Evolutionary conservation across 768 basidiomycete genomes (phyloP).

Genomic region (Termitomyces sp.): DNA sequence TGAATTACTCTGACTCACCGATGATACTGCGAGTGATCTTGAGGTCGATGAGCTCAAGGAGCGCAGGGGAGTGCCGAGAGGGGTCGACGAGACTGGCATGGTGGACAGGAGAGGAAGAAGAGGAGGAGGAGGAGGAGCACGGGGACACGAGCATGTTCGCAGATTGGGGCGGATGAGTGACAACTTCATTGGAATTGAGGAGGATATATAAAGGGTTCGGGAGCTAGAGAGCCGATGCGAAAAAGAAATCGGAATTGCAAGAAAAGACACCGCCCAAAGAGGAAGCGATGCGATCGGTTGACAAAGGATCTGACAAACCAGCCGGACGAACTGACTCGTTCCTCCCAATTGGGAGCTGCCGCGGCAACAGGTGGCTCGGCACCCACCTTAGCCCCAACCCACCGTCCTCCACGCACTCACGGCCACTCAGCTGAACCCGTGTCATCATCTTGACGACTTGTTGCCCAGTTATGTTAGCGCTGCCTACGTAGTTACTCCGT

Average conservation of each 20-base stretch:
- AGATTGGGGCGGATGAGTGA: slow-evolving; percentile 15
- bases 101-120: slow-evolving; percentile 30
- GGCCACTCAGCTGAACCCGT: neutral
- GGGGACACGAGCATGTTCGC: slow-evolving; percentile 15
- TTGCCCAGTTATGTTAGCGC: neutral
- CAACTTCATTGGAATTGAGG: slow-evolving; percentile 14
- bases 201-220: slow-evolving; percentile 28
- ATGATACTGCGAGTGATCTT: slow-evolving; percentile 57
- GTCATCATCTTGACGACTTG: neutral
- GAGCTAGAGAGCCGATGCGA: slow-evolving; percentile 27
- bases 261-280: slow-evolving; percentile 12
- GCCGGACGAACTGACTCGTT: slow-evolving; percentile 14
- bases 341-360: slow-evolving; percentile 9
- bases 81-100: slow-evolving; percentile 56
- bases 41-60: slow-evolving; percentile 63
- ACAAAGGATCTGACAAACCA: slow-evolving; percentile 18
- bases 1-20: slow-evolving; percentile 38
- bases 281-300: slow-evolving; percentile 16
- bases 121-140: slow-evolving; percentile 19
- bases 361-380: slow-evolving; percentile 15
- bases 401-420: slow-evolving; percentile 11
- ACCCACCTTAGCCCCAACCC: slow-evolving; percentile 7
- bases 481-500: neutral
- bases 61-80: slow-evolving; percentile 53
- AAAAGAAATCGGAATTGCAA: slow-evolving; percentile 20